Percentiles rank a stretch among this genome's conserved stretches.
These are phyloP conservation scores for Kodamaea sagamina DNA, from an alignment of 805 yeast genomes.

Conservation along the genomic window DNA sequence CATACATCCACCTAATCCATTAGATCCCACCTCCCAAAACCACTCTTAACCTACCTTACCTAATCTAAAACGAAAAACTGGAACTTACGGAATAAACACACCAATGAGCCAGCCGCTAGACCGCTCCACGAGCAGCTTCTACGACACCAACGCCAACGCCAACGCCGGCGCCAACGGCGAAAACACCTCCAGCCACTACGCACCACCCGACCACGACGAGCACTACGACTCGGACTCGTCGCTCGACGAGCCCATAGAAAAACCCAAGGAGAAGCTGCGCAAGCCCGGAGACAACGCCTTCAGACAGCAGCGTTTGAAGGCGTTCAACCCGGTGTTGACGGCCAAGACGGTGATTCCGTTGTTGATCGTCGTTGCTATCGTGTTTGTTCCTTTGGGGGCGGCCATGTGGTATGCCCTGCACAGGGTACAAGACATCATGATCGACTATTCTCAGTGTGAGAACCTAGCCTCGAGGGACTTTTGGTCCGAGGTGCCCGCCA, in stretches of 20 bases:
- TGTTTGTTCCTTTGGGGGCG: conserved; percentile 47
- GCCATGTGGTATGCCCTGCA: conserved; percentile 50
- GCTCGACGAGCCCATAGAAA: conserved; percentile 29
- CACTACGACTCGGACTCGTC: conserved; percentile 44
- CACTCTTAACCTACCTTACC: no score
- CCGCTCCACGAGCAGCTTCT: conserved; percentile 9
- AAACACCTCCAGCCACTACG: conserved; percentile 1
- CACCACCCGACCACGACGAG: background rate
- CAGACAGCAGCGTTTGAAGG: conserved; percentile 56
- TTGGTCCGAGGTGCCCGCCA: conserved; percentile 40
- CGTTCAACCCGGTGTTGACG: conserved; percentile 49
- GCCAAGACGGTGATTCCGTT: conserved; percentile 45
- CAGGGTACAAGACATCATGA: conserved; percentile 38
- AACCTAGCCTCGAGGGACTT: conserved; percentile 30
- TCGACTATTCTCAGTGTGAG: conserved; percentile 46
- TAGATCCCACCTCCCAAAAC: no score
- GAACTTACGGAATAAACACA: conserved; percentile 6
- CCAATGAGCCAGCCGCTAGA: conserved; percentile 5
- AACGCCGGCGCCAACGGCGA: background rate
- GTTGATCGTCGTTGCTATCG: conserved; percentile 38
- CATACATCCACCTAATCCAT: no score
- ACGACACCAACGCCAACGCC: background rate
- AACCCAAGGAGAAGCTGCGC: conserved; percentile 50
- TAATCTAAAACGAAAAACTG: background rate
- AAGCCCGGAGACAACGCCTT: conserved; percentile 66